Conservation (phyloP, 2,329 filamentous ascomycete species). For the Colletotrichum sp. region DNA sequence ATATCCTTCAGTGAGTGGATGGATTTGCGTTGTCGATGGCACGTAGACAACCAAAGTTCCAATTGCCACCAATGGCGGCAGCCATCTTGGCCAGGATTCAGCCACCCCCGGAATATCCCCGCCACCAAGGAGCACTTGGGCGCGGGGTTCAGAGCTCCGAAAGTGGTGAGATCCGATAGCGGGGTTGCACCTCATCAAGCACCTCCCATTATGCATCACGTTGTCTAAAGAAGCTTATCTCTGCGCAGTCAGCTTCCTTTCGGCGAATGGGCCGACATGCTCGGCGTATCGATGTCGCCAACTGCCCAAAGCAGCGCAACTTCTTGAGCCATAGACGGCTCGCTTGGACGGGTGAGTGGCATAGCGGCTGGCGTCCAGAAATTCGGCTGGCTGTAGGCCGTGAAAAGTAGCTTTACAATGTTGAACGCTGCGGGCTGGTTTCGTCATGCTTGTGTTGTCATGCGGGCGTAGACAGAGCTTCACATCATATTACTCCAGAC, state of each 20-base stretch:
- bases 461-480: too few species aligned
- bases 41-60: not conserved
- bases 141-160: slow-evolving; percentile 8
- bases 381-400: fast-evolving
- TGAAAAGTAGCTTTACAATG: too few species aligned
- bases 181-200: not conserved
- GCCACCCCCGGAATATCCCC: not conserved
- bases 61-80: slow-evolving; percentile 9
- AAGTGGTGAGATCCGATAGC: not conserved
- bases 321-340: not conserved
- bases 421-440: fast-evolving
- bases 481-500: too few species aligned
- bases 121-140: not conserved
- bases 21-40: not conserved
- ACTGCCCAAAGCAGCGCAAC: not conserved
- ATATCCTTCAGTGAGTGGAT: not conserved
- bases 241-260: fast-evolving
- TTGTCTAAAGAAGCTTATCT: not conserved
- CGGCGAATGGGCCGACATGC: not conserved
- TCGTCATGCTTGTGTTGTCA: too few species aligned
- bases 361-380: fast-evolving
- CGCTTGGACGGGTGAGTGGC: not conserved
- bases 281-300: not conserved
- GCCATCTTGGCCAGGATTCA: not conserved
- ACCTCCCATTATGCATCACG: not conserved